phyloP scores from a whole-genome alignment of 2,329 filamentous ascomycete genomes.

The Colletotrichum sp. region DNA sequence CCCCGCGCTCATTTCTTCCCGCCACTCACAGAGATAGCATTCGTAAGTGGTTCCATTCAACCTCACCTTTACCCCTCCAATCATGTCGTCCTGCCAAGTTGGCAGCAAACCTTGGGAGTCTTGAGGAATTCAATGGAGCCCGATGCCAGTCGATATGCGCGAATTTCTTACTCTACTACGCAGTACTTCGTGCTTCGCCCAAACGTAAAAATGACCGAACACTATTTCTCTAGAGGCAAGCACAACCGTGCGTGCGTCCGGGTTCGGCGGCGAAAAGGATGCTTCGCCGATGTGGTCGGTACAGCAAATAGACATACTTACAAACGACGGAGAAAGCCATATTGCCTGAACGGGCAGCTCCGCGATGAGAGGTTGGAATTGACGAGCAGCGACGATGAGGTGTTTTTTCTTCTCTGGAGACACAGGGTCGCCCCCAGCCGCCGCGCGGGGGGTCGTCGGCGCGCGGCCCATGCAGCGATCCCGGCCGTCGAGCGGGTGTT shows the following conservation, averaged over 20 bases:
- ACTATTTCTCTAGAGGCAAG: neutral
- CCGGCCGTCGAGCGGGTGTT: neutral
- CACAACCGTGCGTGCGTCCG: neutral
- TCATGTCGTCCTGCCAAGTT: neutral
- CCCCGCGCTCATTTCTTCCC: neutral
- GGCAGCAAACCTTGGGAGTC: neutral
- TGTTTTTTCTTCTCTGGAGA: neutral
- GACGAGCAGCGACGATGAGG: neutral
- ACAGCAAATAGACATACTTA: no score
- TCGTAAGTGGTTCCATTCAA: neutral
- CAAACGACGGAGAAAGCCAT: neutral
- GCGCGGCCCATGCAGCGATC: neutral
- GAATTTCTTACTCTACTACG: neutral
- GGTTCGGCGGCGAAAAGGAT: neutral
- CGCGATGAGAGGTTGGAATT: neutral
- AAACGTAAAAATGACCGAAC: neutral
- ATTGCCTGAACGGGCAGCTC: neutral
- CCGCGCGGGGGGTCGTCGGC: neutral
- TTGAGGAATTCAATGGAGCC: neutral
- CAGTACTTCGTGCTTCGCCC: neutral
- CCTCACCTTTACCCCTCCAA: neutral
- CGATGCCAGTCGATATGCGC: neutral
- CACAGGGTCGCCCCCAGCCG: neutral
- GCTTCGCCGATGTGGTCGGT: neutral
- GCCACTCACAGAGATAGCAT: neutral